These are phyloP conservation scores for Cyclostephanos invisitatus DNA, from an alignment of 108 stramenopile species.

Conservation along the genomic window DNA sequence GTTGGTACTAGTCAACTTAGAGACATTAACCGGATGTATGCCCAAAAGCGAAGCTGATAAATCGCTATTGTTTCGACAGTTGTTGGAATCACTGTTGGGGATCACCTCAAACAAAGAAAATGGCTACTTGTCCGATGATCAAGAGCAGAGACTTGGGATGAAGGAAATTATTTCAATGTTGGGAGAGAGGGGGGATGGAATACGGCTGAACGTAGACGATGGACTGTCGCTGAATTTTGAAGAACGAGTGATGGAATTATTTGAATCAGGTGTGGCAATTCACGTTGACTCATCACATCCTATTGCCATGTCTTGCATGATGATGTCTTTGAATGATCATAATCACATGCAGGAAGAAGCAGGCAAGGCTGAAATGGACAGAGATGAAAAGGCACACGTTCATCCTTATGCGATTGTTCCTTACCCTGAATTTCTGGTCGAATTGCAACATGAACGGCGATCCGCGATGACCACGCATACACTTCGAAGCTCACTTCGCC, in stretches of 20 bases:
- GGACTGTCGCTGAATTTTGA: slow-evolving; percentile 43
- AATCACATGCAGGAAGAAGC: background rate
- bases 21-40: slow-evolving; percentile 41
- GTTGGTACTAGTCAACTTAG: slow-evolving; percentile 49
- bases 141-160: slow-evolving; percentile 3
- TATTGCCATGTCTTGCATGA: slow-evolving; percentile 6
- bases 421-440: slow-evolving; percentile 52
- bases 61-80: slow-evolving; percentile 24
- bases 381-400: slow-evolving; percentile 4
- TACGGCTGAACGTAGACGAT: slow-evolving; percentile 11
- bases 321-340: background rate
- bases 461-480: background rate
- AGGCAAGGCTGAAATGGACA: background rate
- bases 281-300: slow-evolving; percentile 41
- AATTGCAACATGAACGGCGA: slow-evolving; percentile 5
- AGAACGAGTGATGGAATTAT: slow-evolving; percentile 41
- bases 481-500: slow-evolving; percentile 25
- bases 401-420: slow-evolving; percentile 38
- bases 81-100: slow-evolving; percentile 35
- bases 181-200: background rate
- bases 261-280: slow-evolving; percentile 50
- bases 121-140: background rate
- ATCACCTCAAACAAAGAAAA: slow-evolving; percentile 9
- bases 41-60: slow-evolving; percentile 34
- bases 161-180: background rate